These are phyloP conservation scores for Pythium folliculosum DNA, from an alignment of 352 stramenopile genomes.

Conservation along the genomic window DNA sequence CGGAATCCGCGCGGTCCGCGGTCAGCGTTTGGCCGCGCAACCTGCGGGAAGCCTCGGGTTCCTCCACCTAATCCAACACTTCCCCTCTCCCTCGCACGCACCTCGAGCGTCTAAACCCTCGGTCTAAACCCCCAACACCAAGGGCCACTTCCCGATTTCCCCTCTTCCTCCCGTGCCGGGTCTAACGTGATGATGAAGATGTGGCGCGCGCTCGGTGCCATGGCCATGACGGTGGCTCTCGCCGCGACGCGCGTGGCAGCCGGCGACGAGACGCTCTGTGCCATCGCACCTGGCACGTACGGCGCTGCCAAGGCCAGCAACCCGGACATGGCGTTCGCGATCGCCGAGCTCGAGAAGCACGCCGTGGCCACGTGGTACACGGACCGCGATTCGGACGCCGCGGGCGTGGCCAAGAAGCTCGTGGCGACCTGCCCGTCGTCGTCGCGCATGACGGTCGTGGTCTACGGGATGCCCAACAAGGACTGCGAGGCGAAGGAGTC, in stretches of 20 bases:
- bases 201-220: conserved; percentile 4
- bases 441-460: conserved; percentile 51
- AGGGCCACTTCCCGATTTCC: background rate
- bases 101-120: too few species aligned
- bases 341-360: conserved; percentile 58
- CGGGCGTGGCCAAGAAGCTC: conserved; percentile 31
- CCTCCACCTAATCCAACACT: background rate
- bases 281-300: conserved; percentile 51
- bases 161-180: background rate
- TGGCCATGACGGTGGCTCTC: background rate
- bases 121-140: background rate
- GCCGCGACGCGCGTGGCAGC: background rate
- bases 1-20: background rate
- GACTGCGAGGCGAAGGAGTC: conserved; percentile 62
- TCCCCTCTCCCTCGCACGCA: background rate
- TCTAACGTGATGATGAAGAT: background rate
- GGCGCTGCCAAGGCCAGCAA: conserved; percentile 46
- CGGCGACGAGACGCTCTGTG: conserved; percentile 50
- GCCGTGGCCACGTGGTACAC: conserved; percentile 61
- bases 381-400: conserved; percentile 46
- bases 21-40: background rate
- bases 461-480: conserved; percentile 79
- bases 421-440: conserved; percentile 39
- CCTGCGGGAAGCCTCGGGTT: conserved; percentile 3
- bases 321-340: conserved; percentile 52